These are phyloP conservation scores for Leccinum proliferum DNA, from an alignment of 1,284 basidiomycete species.

Conservation along the genomic window DNA sequence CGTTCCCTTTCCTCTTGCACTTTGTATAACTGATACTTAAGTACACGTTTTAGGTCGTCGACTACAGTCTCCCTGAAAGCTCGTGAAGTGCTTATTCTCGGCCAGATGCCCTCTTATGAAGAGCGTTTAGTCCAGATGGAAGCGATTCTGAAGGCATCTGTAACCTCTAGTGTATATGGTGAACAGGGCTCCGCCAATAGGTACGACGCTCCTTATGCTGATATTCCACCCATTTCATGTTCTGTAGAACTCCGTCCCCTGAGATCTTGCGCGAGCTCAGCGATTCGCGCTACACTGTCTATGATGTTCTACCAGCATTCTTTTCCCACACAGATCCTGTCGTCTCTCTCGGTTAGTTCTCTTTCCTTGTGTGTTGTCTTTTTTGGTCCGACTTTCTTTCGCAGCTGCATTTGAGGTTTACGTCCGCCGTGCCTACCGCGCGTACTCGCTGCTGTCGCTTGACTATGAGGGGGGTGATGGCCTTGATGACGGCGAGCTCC, in stretches of 20 bases:
- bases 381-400: slow-evolving; percentile 6
- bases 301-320: slow-evolving; percentile 95
- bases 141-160: slow-evolving; percentile 83
- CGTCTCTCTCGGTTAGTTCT: slow-evolving; percentile 65
- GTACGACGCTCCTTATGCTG: slow-evolving; percentile 29
- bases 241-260: slow-evolving; percentile 64
- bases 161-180: slow-evolving; percentile 85
- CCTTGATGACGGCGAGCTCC: slow-evolving; percentile 72
- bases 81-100: slow-evolving; percentile 93
- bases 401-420: slow-evolving; percentile 95
- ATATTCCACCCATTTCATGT: background rate
- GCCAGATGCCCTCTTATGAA: slow-evolving; percentile 95
- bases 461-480: slow-evolving; percentile 91
- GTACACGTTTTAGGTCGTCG: slow-evolving; percentile 54
- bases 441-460: slow-evolving; percentile 88
- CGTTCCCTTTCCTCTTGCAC: slow-evolving; percentile 21
- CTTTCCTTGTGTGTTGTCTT: background rate
- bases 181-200: slow-evolving; percentile 68
- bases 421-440: slow-evolving; percentile 92
- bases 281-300: slow-evolving; percentile 96
- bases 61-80: slow-evolving; percentile 91
- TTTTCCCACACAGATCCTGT: slow-evolving; percentile 85
- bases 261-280: slow-evolving; percentile 91
- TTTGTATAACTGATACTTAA: slow-evolving; percentile 5
- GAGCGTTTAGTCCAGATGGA: slow-evolving; percentile 96